Evolutionary conservation across 2,329 filamentous ascomycete genomes (phyloP), one percentile per base, ranked within the genome.

Genomic region (Plenodomus biglobosus): DNA sequence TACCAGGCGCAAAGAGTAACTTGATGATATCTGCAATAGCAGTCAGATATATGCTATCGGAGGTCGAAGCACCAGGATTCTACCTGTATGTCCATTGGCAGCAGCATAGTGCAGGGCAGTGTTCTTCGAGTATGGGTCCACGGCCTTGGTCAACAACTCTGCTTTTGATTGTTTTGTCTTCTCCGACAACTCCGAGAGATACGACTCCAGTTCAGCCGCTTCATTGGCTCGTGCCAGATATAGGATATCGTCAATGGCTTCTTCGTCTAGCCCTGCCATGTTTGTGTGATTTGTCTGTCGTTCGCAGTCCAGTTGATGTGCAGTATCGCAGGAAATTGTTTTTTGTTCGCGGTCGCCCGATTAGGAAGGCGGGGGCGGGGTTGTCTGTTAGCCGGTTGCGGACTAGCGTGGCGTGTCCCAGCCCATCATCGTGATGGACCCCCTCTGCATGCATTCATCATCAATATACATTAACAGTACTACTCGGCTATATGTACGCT

Each of bases 181-280:
- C 56, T 80, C 74, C 22, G 84, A 78, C 17, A 95, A 73, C 20
- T 78, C 76, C 11, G 80, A 73, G 42, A 95, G 77, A 53, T 76
- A 78, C 36, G 74, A 66, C 38, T 80, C 76, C 40, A 97, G 78
- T 20, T 92, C 88, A 16, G 79, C 75, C 48, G 84, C 77, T 55
- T 96, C 92, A 56, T 90, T 90, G 0, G 82, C 80, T 32, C 92
- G 88, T 2, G 91, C 83, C 59, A 90, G 85, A 76, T 96, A 96
- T 59, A 97, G 83, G 57, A 97, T 81, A 73, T 97, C 92, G 70
- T 96, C 92, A 64, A 95, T 86, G 71, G 91, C 84, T 44, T 96
- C 92, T 68, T 88, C 85, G 41, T 65, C 63, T 42, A 70, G 55
- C 21, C 50, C 49, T 22, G 63, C 44, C 64, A 65, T 65, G 18